Percentiles rank a stretch among this genome's conserved stretches.
phyloP scores from a whole-genome alignment of 768 basidiomycete species.

The Dentipellis sp. region DNA sequence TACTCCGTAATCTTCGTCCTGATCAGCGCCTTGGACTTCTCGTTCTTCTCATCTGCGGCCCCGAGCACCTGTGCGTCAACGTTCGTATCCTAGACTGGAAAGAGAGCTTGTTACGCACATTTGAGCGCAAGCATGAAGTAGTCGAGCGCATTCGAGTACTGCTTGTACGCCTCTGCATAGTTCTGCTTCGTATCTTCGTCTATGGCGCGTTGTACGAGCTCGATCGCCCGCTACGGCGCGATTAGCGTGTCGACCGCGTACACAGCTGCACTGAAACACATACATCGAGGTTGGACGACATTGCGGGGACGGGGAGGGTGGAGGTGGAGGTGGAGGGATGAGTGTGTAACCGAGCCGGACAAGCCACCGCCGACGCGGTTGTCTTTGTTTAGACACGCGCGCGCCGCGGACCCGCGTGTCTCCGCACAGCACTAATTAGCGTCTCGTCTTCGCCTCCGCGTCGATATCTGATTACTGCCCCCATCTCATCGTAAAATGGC shows the following conservation, averaged over 20 bases:
- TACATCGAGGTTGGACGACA: neutral
- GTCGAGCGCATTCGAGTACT: slow-evolving; percentile 91
- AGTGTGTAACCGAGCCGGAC: neutral
- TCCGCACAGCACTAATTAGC: neutral
- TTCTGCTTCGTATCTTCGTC: slow-evolving; percentile 90
- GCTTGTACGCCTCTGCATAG: slow-evolving; percentile 90
- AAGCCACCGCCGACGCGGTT: neutral
- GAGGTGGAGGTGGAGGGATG: neutral
- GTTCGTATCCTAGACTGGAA: neutral
- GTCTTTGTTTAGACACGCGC: neutral
- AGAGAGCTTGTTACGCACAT: slow-evolving; percentile 39
- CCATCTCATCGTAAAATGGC: neutral
- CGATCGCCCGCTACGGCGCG: slow-evolving; percentile 62
- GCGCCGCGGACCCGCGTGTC: neutral
- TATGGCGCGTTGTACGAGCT: slow-evolving; percentile 87
- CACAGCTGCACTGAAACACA: neutral
- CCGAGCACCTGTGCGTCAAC: neutral
- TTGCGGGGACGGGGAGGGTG: neutral
- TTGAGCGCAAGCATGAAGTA: slow-evolving; percentile 98
- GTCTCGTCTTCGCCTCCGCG: no score
- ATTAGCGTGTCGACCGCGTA: neutral
- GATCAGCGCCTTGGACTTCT: slow-evolving; percentile 81
- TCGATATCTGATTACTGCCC: no score
- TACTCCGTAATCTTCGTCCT: slow-evolving; percentile 87
- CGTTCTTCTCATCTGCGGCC: slow-evolving; percentile 81